Evolutionary conservation across 192 early-diverging fungal genomes (phyloP), one percentile per base, ranked within the genome.

Genomic region (Dimargaris xerosporica): DNA sequence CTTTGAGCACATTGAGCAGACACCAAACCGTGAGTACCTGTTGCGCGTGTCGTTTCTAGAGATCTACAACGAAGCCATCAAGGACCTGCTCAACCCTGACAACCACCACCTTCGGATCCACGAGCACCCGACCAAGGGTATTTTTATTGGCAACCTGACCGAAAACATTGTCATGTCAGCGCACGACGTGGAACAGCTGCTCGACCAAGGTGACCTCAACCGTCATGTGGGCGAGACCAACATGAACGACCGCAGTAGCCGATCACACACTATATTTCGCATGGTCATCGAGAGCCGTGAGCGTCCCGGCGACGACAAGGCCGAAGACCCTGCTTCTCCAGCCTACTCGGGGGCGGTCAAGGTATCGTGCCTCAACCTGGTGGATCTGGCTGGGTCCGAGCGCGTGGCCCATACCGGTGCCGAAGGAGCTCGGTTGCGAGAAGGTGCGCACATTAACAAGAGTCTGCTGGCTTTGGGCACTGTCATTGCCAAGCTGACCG

Each of bases 341-440:
- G 69, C 70, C 51, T 73, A 73, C 44, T 67, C 73, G 0, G 76
- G 76, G 0, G 73, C 77, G 21, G 77, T 75, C 9, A 79, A 66
- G 61, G 71, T 75, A 2, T 78, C 77, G 21, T 75, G 74, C 54
- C 72, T 78, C 68, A 98, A 97, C 65, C 79, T 99, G 61, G 92
- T 99, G 50, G 96, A 99, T 73, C 69, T 99, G 65, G 94, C 94
- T 7, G 96, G 96, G 26, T 91, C 90, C 12, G 96, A 99, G 74
- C 91, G 93, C 60, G 95, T 88, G 1, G 78, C 85, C 0, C 71
- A 73, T 51, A 79, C 77, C 1, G 77, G 77, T 1, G 85, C 88
- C 12, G 86, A 93, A 53, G 79, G 77, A 9, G 87, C 89, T 52
- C 78, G 95, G n/a, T 79, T 92, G 26, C 93, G 92, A 68, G 96